A percentile compares a stretch with the other conserved stretches of the same genome.
Evolutionary conservation across 495 filamentous ascomycete genomes (phyloP).

Genomic region (Hypoxylon rickii): DNA sequence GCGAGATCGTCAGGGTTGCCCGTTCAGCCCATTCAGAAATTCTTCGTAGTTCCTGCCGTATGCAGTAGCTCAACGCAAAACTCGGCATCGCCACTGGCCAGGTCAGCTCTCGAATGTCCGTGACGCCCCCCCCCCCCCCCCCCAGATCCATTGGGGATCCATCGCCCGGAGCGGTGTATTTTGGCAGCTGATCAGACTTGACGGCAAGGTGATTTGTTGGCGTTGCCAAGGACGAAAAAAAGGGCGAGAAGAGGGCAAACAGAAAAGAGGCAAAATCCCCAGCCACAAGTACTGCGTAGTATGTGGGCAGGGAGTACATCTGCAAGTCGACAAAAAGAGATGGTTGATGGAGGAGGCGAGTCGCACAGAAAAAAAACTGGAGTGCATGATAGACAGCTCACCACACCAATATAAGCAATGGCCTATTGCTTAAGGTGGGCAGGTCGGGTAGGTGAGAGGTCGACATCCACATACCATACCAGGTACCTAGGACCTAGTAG

Average conservation of each 20-base stretch:
- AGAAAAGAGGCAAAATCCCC: constrained; percentile 29
- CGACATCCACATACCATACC: not conserved
- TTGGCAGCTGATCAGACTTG: constrained; percentile 37
- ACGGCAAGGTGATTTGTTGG: constrained; percentile 27
- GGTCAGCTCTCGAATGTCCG: constrained; percentile 14
- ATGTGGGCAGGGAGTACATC: constrained; percentile 18
- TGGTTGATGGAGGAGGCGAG: constrained; percentile 28
- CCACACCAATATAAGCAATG: constrained; percentile 27
- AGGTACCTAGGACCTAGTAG: too few relatives aligned
- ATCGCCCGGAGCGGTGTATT: constrained; percentile 15
- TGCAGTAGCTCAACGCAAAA: not conserved
- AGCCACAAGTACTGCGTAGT: constrained; percentile 29
- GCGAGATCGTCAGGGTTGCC: constrained; percentile 23
- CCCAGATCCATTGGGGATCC: too few relatives aligned
- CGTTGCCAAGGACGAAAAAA: constrained; percentile 1
- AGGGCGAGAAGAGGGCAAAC: constrained; percentile 13
- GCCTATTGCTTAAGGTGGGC: constrained; percentile 21
- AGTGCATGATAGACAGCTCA: constrained; percentile 38
- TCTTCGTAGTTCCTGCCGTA: constrained; percentile 8
- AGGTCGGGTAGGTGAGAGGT: constrained; percentile 15
- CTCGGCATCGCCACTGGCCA: constrained; percentile 9
- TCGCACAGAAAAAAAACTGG: constrained; percentile 31
- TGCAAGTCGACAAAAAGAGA: constrained; percentile 39
- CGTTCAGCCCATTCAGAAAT: constrained; percentile 11
- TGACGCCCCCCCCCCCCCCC: too few relatives aligned